Conservation (phyloP, 2,329 filamentous ascomycete species). For the Phialophora chinensis region DNA sequence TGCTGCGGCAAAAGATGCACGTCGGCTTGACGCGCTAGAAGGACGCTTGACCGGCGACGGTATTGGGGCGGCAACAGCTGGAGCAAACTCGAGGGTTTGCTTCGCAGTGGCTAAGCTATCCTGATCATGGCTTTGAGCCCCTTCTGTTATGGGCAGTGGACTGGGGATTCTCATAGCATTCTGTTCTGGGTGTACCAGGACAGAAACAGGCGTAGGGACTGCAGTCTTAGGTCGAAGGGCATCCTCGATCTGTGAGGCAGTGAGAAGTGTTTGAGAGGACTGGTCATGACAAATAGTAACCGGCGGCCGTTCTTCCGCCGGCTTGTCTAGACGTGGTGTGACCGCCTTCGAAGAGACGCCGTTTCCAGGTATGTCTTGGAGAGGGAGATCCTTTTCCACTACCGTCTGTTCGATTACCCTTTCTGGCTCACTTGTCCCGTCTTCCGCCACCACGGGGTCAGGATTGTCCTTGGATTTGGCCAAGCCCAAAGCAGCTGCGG, state of each 20-base stretch:
- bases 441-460: conserved; percentile 65
- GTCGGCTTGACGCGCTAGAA: conserved; percentile 73
- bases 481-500: conserved; percentile 36
- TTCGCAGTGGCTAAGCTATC: background rate
- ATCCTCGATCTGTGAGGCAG: conserved; percentile 79
- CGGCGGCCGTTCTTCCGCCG: conserved; percentile 30
- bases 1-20: conserved; percentile 50
- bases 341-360: conserved; percentile 44
- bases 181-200: conserved; percentile 44
- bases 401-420: conserved; percentile 47
- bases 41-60: conserved; percentile 62
- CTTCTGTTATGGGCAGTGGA: conserved; percentile 31
- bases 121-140: background rate
- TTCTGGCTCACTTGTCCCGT: conserved; percentile 65
- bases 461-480: conserved; percentile 41
- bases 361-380: conserved; percentile 70
- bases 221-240: conserved; percentile 58
- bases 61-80: background rate
- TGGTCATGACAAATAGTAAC: conserved; percentile 66
- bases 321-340: background rate
- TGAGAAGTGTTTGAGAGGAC: conserved; percentile 81
- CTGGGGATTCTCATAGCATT: conserved; percentile 19
- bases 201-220: conserved; percentile 44
- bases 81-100: conserved; percentile 6
- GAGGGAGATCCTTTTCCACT: conserved; percentile 50